Evolutionary conservation across 1,284 basidiomycete genomes (phyloP).

Genomic region (Cryptococcus maquisensis): DNA sequence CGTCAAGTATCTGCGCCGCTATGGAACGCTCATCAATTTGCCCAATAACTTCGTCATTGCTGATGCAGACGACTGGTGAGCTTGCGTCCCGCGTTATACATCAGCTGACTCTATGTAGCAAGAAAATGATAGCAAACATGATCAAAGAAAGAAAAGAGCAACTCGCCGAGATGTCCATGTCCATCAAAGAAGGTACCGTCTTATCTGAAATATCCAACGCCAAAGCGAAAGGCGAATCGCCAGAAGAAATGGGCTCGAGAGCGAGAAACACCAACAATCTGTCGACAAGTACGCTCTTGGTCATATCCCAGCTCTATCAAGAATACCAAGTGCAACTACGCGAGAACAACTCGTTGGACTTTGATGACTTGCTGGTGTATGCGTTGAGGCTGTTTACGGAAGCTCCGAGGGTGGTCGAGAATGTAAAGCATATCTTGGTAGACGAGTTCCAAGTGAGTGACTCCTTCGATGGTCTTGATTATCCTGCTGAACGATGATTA

Average conservation of each 20-base stretch:
- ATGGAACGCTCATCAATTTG: slow-evolving; percentile 61
- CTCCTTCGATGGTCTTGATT: not conserved
- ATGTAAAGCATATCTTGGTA: slow-evolving; percentile 75
- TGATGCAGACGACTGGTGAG: slow-evolving; percentile 75
- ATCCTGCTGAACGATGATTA: slow-evolving; percentile 46
- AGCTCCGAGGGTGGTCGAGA: slow-evolving; percentile 56
- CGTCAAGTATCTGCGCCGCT: slow-evolving; percentile 63
- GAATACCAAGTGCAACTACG: slow-evolving; percentile 66
- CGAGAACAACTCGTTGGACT: slow-evolving; percentile 72
- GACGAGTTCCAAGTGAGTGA: slow-evolving; percentile 71
- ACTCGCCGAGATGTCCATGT: slow-evolving; percentile 54
- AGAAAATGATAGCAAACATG: slow-evolving; percentile 64
- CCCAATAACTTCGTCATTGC: slow-evolving; percentile 75
- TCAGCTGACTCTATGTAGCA: slow-evolving; percentile 50
- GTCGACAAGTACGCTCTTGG: slow-evolving; percentile 28
- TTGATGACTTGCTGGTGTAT: slow-evolving; percentile 79
- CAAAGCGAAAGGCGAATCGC: slow-evolving; percentile 66
- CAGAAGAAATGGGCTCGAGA: slow-evolving; percentile 52
- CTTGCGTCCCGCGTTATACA: not conserved
- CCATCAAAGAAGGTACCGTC: slow-evolving; percentile 60
- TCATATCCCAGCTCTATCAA: slow-evolving; percentile 56
- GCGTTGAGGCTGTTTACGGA: slow-evolving; percentile 67
- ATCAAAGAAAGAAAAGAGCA: slow-evolving; percentile 58
- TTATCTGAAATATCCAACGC: slow-evolving; percentile 70
- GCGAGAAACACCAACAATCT: slow-evolving; percentile 28